These are phyloP conservation scores for Russula vinacea DNA, from an alignment of 768 basidiomycete species.

Conservation along the genomic window DNA sequence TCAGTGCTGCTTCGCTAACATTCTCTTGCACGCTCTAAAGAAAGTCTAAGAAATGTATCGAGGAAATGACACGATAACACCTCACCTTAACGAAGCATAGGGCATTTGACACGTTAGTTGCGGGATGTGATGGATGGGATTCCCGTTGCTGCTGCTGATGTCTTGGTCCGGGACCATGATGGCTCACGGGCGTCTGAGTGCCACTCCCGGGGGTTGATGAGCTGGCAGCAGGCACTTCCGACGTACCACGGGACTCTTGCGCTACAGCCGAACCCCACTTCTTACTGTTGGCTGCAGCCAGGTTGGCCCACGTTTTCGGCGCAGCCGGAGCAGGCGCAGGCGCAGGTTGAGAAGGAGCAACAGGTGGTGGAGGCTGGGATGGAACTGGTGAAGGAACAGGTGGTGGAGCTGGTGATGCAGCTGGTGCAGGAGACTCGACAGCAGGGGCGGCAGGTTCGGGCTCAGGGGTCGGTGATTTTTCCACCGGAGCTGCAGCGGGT, in stretches of 20 bases:
- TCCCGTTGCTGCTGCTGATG: conserved; percentile 41
- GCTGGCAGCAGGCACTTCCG: conserved; percentile 52
- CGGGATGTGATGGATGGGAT: conserved; percentile 50
- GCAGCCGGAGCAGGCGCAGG: conserved; percentile 44
- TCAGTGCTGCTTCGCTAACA: conserved; percentile 52
- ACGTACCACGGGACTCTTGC: conserved; percentile 71
- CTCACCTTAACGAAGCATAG: conserved; percentile 91
- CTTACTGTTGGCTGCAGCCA: conserved; percentile 77
- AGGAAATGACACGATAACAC: conserved; percentile 16
- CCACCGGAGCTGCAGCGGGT: conserved; percentile 34
- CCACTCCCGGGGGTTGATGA: conserved; percentile 45
- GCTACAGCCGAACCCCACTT: conserved; percentile 86
- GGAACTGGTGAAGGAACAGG: conserved; percentile 34
- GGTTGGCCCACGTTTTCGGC: conserved; percentile 88
- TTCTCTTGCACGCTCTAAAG: conserved; percentile 68
- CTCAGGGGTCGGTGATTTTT: conserved; percentile 36
- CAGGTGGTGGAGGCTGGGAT: conserved; percentile 29
- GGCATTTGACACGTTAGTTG: conserved; percentile 59
- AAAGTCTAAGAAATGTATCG: conserved; percentile 13
- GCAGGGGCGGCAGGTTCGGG: conserved; percentile 35
- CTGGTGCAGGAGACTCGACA: conserved; percentile 32
- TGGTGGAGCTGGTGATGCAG: conserved; percentile 35
- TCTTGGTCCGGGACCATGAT: conserved; percentile 37
- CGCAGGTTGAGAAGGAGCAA: conserved; percentile 40
- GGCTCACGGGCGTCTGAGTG: conserved; percentile 38